Conservation (phyloP, 2,329 filamentous ascomycete genomes). For the Leptographium wingfieldii region DNA sequence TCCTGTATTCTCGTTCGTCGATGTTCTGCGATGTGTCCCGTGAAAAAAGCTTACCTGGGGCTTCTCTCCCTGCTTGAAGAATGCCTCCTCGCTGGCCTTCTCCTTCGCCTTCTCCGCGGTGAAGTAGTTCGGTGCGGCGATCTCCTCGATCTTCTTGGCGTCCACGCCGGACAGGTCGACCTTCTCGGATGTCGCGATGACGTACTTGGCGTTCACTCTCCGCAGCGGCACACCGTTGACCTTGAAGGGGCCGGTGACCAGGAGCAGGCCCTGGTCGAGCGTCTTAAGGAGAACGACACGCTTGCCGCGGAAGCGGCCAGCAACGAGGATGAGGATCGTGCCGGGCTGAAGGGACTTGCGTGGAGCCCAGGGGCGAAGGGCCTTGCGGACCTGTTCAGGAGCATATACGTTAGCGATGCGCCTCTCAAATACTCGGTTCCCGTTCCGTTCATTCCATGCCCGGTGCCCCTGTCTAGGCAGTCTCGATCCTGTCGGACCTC, state of each 20-base stretch:
- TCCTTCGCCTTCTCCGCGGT: conserved; percentile 87
- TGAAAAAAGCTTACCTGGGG: conserved; percentile 56
- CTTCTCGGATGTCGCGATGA: conserved; percentile 80
- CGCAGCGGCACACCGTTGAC: conserved; percentile 98
- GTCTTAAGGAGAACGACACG: conserved; percentile 97
- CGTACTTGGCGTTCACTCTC: conserved; percentile 85
- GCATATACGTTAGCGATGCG: conserved; percentile 17
- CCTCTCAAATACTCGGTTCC: neutral
- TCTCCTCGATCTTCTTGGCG: conserved; percentile 74
- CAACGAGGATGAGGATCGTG: conserved; percentile 95
- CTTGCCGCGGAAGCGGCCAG: conserved; percentile 99
- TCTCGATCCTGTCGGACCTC: neutral
- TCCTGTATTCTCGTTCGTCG: too few relatives aligned
- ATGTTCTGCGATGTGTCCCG: too few relatives aligned
- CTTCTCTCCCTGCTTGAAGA: conserved; percentile 99
- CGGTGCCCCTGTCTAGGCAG: neutral
- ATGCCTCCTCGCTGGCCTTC: conserved; percentile 95
- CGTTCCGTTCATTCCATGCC: neutral
- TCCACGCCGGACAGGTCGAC: conserved; percentile 79
- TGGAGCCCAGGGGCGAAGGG: conserved; percentile 74
- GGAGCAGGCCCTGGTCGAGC: conserved; percentile 93
- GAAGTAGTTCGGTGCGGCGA: conserved; percentile 79
- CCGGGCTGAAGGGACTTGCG: conserved; percentile 86
- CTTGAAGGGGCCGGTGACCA: conserved; percentile 99
- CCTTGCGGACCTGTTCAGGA: conserved; percentile 75